Conservation (phyloP, 257 asterid species). For the Catharanthus roseus region DNA sequence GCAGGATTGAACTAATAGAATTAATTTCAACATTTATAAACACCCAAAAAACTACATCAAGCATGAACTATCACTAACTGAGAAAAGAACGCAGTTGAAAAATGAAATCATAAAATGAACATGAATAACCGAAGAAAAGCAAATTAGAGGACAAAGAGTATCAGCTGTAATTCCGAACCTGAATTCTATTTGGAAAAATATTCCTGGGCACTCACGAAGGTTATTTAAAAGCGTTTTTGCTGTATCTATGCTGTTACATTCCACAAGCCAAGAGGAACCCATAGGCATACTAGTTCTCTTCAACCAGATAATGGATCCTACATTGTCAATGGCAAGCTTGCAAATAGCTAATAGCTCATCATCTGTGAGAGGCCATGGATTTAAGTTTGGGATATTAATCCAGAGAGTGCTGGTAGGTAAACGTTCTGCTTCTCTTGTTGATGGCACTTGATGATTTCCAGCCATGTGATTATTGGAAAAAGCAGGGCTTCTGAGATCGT, state of each 20-base stretch:
- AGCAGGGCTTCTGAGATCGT: conserved; percentile 35
- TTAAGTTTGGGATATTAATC: conserved; percentile 40
- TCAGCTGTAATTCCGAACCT: conserved; percentile 33
- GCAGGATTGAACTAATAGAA: neutral
- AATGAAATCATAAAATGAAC: neutral
- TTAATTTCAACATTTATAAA: neutral
- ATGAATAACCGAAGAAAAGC: neutral
- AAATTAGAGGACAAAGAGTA: neutral
- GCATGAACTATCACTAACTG: neutral
- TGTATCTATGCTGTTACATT: conserved; percentile 49
- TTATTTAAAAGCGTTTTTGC: conserved; percentile 47
- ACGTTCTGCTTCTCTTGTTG: conserved; percentile 38
- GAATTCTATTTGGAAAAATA: conserved; percentile 59
- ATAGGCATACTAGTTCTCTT: conserved; percentile 37
- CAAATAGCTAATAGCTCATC: conserved; percentile 54
- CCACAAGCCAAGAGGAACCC: conserved; percentile 54
- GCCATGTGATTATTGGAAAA: conserved; percentile 32
- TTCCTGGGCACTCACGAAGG: conserved; percentile 49
- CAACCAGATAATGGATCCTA: conserved; percentile 49
- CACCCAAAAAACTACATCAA: neutral
- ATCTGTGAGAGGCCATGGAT: conserved; percentile 39
- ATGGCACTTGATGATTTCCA: conserved; percentile 21
- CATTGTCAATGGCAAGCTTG: conserved; percentile 46
- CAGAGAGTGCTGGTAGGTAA: conserved; percentile 34
- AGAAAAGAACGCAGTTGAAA: neutral